A percentile compares a stretch with the other conserved stretches of the same genome.
Conservation (phyloP, 2,329 filamentous ascomycete species). For the Curvularia hawaiiensis region DNA sequence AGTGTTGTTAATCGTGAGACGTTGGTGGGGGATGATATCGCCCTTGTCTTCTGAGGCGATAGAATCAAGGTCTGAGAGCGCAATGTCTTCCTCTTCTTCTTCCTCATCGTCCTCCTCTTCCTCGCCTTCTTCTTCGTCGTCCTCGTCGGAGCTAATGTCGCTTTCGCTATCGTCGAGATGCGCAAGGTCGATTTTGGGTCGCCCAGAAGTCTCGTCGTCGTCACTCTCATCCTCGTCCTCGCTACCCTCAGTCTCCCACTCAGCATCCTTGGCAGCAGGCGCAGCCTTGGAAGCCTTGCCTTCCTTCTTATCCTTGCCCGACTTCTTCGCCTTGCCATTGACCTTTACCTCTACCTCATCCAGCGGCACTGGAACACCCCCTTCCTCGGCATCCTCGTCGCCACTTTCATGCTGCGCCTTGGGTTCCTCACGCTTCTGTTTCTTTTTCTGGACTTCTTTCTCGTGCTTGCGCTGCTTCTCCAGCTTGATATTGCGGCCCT, state of each 20-base stretch:
- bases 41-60: constrained; percentile 79
- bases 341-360: constrained; percentile 37
- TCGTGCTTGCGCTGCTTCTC: constrained; percentile 61
- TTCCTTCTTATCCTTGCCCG: constrained; percentile 40
- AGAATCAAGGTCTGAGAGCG: constrained; percentile 84
- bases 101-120: constrained; percentile 43
- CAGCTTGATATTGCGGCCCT: constrained; percentile 71
- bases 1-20: constrained; percentile 97
- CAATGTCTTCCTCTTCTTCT: constrained; percentile 72
- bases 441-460: constrained; percentile 17
- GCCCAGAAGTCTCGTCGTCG: constrained; percentile 37
- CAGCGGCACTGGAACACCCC: constrained; percentile 35
- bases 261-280: constrained; percentile 31
- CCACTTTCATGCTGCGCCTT: constrained; percentile 19
- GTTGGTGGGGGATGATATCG: constrained; percentile 87
- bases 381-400: constrained; percentile 30
- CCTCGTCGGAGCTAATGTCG: constrained; percentile 44
- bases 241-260: constrained; percentile 41
- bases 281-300: constrained; percentile 29
- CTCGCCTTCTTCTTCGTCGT: constrained; percentile 42
- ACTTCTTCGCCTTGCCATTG: constrained; percentile 41
- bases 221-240: constrained; percentile 43
- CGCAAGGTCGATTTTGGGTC: constrained; percentile 33
- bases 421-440: constrained; percentile 10
- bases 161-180: constrained; percentile 50